These are phyloP conservation scores for Bipolaris sorokiniana DNA, from an alignment of 2,329 filamentous ascomycete species.

Conservation along the genomic window DNA sequence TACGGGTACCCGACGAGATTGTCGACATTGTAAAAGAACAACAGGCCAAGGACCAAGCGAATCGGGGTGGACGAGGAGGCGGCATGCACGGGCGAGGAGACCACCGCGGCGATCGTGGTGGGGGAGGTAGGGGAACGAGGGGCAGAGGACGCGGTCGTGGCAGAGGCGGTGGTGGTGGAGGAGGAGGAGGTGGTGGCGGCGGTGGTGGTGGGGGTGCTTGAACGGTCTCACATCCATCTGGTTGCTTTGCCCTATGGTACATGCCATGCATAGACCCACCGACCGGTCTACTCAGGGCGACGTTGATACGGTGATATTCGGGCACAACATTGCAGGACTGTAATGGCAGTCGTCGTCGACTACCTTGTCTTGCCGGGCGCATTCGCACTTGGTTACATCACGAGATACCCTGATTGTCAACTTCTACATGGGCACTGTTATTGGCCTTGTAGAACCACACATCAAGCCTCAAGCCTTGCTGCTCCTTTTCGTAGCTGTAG, in stretches of 20 bases:
- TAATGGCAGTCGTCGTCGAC: not conserved
- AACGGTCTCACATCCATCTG: conserved; percentile 4
- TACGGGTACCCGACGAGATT: conserved; percentile 94
- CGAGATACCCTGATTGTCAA: conserved; percentile 6
- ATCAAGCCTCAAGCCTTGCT: not conserved
- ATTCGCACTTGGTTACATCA: conserved; percentile 1
- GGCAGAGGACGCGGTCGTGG: conserved; percentile 60
- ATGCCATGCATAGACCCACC: conserved; percentile 6
- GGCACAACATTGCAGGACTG: conserved; percentile 1
- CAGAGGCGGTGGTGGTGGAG: conserved; percentile 58
- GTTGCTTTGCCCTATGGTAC: conserved; percentile 4
- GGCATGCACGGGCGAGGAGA: conserved; percentile 63
- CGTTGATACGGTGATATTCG: not conserved
- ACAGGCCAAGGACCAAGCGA: conserved; percentile 71
- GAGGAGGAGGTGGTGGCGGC: conserved; percentile 54
- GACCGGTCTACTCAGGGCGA: not conserved
- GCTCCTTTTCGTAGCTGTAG: conserved; percentile 3
- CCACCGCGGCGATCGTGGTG: conserved; percentile 58
- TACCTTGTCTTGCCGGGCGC: conserved; percentile 1
- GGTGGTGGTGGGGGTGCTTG: conserved; percentile 48
- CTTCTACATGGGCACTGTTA: conserved; percentile 1
- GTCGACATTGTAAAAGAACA: conserved; percentile 93
- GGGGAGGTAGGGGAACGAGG: conserved; percentile 60
- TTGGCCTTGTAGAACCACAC: not conserved
- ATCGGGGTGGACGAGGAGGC: conserved; percentile 70